Percentiles rank a stretch among this genome's conserved stretches.
Conservation (phyloP, 331 rosid genomes). For the Cydonia oblonga region DNA sequence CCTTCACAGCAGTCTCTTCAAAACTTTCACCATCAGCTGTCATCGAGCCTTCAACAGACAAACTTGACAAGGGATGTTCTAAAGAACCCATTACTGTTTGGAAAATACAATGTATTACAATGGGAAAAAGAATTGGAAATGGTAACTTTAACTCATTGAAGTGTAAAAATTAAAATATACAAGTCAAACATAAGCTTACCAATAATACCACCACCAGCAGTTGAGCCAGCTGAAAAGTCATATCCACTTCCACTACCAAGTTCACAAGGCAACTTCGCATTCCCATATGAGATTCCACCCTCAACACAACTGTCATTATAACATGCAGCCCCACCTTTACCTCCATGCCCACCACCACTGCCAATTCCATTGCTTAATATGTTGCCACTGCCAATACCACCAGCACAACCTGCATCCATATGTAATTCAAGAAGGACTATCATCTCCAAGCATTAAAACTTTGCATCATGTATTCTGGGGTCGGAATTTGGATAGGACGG, state of each 20-base stretch:
- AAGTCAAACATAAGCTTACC: conserved; percentile 46
- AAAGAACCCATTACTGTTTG: conserved; percentile 77
- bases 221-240: conserved; percentile 47
- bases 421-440: neutral
- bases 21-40: conserved; percentile 68
- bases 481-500: neutral
- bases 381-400: conserved; percentile 79
- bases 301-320: conserved; percentile 44
- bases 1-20: conserved; percentile 23
- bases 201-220: conserved; percentile 93
- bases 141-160: neutral
- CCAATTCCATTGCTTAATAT: conserved; percentile 51
- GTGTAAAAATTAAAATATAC: neutral
- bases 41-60: conserved; percentile 68
- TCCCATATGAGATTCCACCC: conserved; percentile 79
- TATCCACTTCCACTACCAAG: conserved; percentile 99
- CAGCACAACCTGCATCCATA: conserved; percentile 61
- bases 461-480: neutral
- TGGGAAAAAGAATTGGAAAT: neutral
- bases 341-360: conserved; percentile 97
- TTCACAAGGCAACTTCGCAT: conserved; percentile 76
- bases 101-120: conserved; percentile 11
- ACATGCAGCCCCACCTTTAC: conserved; percentile 83
- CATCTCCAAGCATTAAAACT: neutral
- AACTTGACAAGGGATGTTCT: conserved; percentile 78